Evolutionary conservation across 164 flowering plant species (phyloP).

Genomic region (Euptelea pleiosperma): DNA sequence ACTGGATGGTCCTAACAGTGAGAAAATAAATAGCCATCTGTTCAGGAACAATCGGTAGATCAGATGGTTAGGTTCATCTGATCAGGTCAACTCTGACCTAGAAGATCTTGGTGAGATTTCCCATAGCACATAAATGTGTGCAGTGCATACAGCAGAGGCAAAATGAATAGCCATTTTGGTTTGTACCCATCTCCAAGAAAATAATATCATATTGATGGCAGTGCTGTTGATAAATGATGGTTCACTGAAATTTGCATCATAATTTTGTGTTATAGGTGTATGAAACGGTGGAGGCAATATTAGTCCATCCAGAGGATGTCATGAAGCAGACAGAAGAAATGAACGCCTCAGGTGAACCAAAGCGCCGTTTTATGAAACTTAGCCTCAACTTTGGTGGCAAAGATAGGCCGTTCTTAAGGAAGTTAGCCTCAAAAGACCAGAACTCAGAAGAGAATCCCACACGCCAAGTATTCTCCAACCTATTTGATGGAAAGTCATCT

Average conservation of each 20-base stretch:
- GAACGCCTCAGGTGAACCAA: conserved; percentile 39
- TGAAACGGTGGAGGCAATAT: conserved; percentile 70
- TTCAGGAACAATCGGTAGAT: too few relatives aligned
- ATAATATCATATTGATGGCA: neutral
- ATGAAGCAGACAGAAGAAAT: conserved; percentile 59
- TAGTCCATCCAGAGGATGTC: conserved; percentile 60
- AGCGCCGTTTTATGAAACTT: conserved; percentile 56
- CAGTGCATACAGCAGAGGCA: too few relatives aligned
- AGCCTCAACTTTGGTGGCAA: conserved; percentile 59
- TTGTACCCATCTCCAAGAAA: too few relatives aligned
- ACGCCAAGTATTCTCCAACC: conserved; percentile 39
- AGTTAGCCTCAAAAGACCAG: conserved; percentile 29
- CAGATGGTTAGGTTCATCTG: too few relatives aligned
- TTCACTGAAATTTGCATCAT: neutral
- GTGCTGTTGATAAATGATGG: neutral
- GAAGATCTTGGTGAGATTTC: too few relatives aligned
- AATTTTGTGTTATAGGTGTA: conserved; percentile 52
- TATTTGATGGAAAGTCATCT: conserved; percentile 57
- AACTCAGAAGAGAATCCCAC: conserved; percentile 26
- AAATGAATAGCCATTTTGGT: too few relatives aligned
- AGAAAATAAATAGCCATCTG: too few relatives aligned
- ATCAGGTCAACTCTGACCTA: too few relatives aligned
- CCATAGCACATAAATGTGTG: too few relatives aligned
- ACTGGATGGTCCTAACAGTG: too few relatives aligned
- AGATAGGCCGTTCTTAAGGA: conserved; percentile 37